These are phyloP conservation scores for Macaranga tanarius DNA, from an alignment of 441 rosid species.

Conservation along the genomic window DNA sequence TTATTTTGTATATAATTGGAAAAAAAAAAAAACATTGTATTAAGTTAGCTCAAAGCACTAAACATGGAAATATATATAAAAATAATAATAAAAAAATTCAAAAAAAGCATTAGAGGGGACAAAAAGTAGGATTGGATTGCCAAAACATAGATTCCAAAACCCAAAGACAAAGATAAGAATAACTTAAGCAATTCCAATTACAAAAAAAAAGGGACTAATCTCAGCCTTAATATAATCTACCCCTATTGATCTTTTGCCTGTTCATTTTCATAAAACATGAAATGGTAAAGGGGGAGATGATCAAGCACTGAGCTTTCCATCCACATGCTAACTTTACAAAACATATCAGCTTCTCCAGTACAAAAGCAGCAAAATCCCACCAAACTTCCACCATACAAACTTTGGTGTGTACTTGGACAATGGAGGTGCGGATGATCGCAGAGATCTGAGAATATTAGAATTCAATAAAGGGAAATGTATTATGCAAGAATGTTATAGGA, in stretches of 20 bases:
- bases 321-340: neutral
- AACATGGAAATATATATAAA: neutral
- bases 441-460: constrained; percentile 33
- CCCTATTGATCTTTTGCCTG: neutral
- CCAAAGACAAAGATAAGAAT: constrained; percentile 8
- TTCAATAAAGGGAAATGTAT: neutral
- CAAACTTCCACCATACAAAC: constrained; percentile 36
- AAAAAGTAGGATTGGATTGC: constrained; percentile 12
- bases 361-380: constrained; percentile 46
- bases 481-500: neutral
- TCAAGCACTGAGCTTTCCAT: constrained; percentile 21
- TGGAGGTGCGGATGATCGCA: constrained; percentile 44
- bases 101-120: neutral
- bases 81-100: neutral
- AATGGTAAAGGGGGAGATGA: neutral
- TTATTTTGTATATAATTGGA: too few species aligned
- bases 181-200: neutral
- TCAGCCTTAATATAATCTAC: neutral
- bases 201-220: neutral
- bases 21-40: too few species aligned
- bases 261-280: neutral
- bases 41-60: neutral
- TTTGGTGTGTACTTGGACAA: constrained; percentile 21
- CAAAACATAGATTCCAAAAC: constrained; percentile 14
- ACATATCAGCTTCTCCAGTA: constrained; percentile 39